Evolutionary conservation across 768 basidiomycete species (phyloP), one percentile per base, ranked within the genome.

Genomic region (Amanita subjunquillea): DNA sequence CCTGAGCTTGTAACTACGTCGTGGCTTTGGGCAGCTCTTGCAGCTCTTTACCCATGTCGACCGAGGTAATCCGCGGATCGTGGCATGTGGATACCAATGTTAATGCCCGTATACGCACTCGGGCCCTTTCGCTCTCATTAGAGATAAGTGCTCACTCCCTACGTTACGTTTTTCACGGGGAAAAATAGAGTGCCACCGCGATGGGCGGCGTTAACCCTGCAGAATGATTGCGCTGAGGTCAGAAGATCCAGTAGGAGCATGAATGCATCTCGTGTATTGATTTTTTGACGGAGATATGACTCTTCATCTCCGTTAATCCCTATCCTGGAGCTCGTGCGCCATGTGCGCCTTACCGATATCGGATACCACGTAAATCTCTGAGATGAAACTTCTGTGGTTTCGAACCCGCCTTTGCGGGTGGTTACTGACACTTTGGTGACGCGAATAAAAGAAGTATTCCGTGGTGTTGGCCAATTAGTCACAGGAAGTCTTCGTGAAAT

Each of bases 41-140:
- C 38, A 50, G 6, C 7, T 22, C 38, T 9, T 43, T 22, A 13
- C 4, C 29, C 30, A 39, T 51, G 40, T 41, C 27, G 40, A 42
- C 50, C 50, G 50, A 51, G 50, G 50, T 43, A 43, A 34, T 51
- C 50, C 50, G 50, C 50, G 50, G 50, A 51, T 42, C 40, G 40
- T 32, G 7, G 39, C 50, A 30, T 36, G 47, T 48, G 47, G 47
- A 22, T 48, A 48, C 37, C 47, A 15, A 15, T 25, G 10, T 40
- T 38, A 32, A 25, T 39, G 36, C 38, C 46, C n/a, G 48, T 17
- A 51, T 29, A 51, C 38, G 30, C 37, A 43, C 17, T 30, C 29
- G 50, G 29, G 20, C 17, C 41, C 30, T 43, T 51, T 43, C 39
- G 7, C 15, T 17, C 17, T 32, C 40, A 15, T 46, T 17, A 30